Evolutionary conservation across 2,329 filamentous ascomycete genomes (phyloP).

Genomic region (Blastomyces percursus): DNA sequence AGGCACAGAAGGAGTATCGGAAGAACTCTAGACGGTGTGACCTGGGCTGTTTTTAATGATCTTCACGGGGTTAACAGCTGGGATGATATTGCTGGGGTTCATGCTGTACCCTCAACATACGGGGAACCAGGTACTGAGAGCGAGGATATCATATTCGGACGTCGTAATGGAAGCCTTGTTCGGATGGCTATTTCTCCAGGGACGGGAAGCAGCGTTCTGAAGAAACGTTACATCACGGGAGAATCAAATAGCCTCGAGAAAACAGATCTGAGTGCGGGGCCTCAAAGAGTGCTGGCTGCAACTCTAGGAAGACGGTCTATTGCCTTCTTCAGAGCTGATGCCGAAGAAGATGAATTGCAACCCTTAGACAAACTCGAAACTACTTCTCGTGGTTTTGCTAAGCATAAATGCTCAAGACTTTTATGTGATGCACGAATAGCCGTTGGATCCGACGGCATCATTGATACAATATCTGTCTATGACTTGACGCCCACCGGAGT

Average conservation of each 20-base stretch:
- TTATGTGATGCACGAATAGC: conserved; percentile 42
- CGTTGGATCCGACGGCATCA: conserved; percentile 38
- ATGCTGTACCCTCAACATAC: conserved; percentile 39
- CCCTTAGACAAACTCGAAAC: conserved; percentile 28
- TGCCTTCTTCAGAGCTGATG: conserved; percentile 36
- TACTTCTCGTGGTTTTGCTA: conserved; percentile 18
- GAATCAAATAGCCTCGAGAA: conserved; percentile 36
- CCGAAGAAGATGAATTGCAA: conserved; percentile 23
- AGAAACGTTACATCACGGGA: conserved; percentile 36
- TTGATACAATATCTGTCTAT: conserved; percentile 40
- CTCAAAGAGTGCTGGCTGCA: conserved; percentile 40
- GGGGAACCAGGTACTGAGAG: conserved; percentile 22
- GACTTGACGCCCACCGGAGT: conserved; percentile 39
- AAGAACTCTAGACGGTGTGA: conserved; percentile 20
- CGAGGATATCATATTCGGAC: conserved; percentile 45
- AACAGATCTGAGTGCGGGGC: conserved; percentile 35
- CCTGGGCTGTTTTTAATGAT: conserved; percentile 46
- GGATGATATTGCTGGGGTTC: conserved; percentile 50
- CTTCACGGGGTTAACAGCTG: conserved; percentile 41
- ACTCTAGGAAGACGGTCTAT: conserved; percentile 40
- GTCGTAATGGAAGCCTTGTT: conserved; percentile 44
- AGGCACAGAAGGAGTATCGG: conserved; percentile 12
- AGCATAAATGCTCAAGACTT: conserved; percentile 44
- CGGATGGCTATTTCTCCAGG: conserved; percentile 28
- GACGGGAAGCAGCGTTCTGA: conserved; percentile 21